A percentile compares a stretch with the other conserved stretches of the same genome.
phyloP scores from a whole-genome alignment of 2,329 filamentous ascomycete species.

The Alternaria arborescens region DNA sequence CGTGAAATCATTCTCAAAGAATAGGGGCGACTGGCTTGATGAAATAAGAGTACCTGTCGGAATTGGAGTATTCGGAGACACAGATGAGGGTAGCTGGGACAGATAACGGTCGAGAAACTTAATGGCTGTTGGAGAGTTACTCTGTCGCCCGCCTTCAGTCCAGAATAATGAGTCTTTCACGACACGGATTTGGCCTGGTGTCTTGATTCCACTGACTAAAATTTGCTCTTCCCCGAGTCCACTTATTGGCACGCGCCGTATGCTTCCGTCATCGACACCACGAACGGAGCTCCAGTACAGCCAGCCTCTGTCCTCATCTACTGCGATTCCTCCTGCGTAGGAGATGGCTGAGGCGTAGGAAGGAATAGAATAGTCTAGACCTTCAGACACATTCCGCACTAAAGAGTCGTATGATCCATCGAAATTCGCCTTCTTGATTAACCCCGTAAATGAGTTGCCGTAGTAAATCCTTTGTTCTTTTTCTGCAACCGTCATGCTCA shows the following conservation, averaged over 20 bases:
- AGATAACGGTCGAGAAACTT: slow-evolving; percentile 10
- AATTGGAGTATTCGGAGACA: background rate
- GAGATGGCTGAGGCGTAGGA: slow-evolving; percentile 8
- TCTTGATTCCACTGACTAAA: slow-evolving; percentile 12
- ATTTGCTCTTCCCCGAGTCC: slow-evolving; percentile 7
- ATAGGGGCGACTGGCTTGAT: slow-evolving; percentile 17
- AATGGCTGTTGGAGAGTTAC: slow-evolving; percentile 15
- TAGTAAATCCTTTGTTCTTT: slow-evolving; percentile 21
- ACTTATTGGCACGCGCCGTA: slow-evolving; percentile 11
- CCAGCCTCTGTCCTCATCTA: slow-evolving; percentile 22
- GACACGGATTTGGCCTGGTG: slow-evolving; percentile 21
- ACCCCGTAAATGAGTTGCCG: slow-evolving; percentile 7
- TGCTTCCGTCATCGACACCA: slow-evolving; percentile 15
- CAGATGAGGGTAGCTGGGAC: background rate
- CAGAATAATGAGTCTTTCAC: slow-evolving; percentile 11
- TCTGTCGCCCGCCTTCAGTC: slow-evolving; percentile 18
- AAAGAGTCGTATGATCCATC: slow-evolving; percentile 14
- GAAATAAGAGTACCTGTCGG: slow-evolving; percentile 12
- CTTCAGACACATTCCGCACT: slow-evolving; percentile 22
- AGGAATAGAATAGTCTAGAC: background rate
- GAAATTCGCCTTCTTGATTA: slow-evolving; percentile 19
- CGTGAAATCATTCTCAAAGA: slow-evolving; percentile 17
- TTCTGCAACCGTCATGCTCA: slow-evolving; percentile 17
- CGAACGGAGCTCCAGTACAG: slow-evolving; percentile 23
- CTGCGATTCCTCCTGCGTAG: slow-evolving; percentile 11